These are phyloP conservation scores for Spongispora temasekensis DNA, from an alignment of 1,284 basidiomycete genomes.

Conservation along the genomic window DNA sequence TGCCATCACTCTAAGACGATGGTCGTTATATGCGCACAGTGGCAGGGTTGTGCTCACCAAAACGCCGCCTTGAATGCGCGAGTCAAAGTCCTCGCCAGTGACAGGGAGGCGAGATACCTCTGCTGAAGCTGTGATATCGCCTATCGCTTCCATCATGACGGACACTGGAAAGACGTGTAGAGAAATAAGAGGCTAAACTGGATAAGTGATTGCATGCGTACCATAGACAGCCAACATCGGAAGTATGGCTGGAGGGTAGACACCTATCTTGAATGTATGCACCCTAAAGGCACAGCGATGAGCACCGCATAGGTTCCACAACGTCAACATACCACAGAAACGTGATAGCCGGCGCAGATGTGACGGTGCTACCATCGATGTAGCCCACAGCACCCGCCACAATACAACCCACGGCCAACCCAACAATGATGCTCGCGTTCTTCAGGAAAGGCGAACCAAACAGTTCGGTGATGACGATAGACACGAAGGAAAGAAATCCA, in stretches of 20 bases:
- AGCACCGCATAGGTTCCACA: neutral
- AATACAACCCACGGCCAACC: constrained; percentile 74
- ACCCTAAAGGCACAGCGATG: constrained; percentile 48
- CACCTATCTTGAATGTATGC: constrained; percentile 73
- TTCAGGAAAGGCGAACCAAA: constrained; percentile 85
- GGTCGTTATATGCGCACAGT: neutral
- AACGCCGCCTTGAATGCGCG: constrained; percentile 82
- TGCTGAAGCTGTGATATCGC: constrained; percentile 83
- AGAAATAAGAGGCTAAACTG: too few species aligned
- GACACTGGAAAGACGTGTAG: constrained; percentile 62
- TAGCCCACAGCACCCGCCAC: constrained; percentile 78
- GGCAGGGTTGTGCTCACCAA: constrained; percentile 47
- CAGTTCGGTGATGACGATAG: constrained; percentile 75
- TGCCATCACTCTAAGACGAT: constrained; percentile 60
- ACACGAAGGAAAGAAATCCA: constrained; percentile 80
- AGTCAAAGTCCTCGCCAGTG: constrained; percentile 73
- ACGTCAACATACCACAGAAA: constrained; percentile 63
- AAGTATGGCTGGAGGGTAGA: constrained; percentile 82
- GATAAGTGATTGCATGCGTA: constrained; percentile 34
- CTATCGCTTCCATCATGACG: constrained; percentile 81
- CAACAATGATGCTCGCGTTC: constrained; percentile 76
- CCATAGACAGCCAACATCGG: constrained; percentile 84
- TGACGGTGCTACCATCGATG: constrained; percentile 64
- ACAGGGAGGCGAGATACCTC: constrained; percentile 77
- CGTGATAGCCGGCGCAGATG: constrained; percentile 68